Conservation (phyloP, 371 early-diverging fungal species). For the Mycotypha africana region DNA sequence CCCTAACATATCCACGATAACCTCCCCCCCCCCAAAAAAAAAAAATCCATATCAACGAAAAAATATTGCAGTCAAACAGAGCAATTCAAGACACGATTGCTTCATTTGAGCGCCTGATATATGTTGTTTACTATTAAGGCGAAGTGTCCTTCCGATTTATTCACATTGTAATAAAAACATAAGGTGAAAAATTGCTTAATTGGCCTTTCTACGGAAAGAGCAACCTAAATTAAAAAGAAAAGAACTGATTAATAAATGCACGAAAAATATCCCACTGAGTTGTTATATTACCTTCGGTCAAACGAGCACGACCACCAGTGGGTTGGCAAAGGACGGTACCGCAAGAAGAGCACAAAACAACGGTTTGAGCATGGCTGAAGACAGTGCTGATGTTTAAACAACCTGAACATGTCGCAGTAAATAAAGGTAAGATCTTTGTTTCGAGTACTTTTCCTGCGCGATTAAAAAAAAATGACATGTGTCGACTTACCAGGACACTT, state of each 20-base stretch:
- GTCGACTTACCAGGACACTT: slow-evolving; percentile 90
- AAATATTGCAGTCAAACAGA: no score
- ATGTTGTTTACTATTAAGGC: background rate
- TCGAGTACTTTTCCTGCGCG: no score
- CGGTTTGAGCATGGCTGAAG: slow-evolving; percentile 98
- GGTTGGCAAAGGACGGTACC: slow-evolving; percentile 94
- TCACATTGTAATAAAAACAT: background rate
- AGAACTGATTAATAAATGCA: background rate
- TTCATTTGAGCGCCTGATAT: no score
- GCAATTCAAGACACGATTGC: no score
- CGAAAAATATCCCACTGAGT: background rate
- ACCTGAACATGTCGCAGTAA: slow-evolving; percentile 33
- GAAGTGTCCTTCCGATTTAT: slow-evolving; percentile 1
- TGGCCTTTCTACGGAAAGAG: slow-evolving; percentile 47
- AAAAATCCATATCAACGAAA: no score
- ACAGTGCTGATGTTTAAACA: slow-evolving; percentile 96
- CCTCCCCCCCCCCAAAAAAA: no score
- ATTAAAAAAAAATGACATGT: no score
- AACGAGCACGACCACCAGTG: slow-evolving; percentile 96
- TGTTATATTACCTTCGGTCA: slow-evolving; percentile 71
- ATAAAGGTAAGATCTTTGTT: background rate
- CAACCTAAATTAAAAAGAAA: slow-evolving; percentile 20
- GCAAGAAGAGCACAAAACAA: slow-evolving; percentile 94
- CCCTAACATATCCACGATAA: no score
- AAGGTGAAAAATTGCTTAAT: no score